A percentile compares a stretch with the other conserved stretches of the same genome.
phyloP scores from a whole-genome alignment of 202 grass and related monocot species.

The Schoenoplectus tabernaemontani region DNA sequence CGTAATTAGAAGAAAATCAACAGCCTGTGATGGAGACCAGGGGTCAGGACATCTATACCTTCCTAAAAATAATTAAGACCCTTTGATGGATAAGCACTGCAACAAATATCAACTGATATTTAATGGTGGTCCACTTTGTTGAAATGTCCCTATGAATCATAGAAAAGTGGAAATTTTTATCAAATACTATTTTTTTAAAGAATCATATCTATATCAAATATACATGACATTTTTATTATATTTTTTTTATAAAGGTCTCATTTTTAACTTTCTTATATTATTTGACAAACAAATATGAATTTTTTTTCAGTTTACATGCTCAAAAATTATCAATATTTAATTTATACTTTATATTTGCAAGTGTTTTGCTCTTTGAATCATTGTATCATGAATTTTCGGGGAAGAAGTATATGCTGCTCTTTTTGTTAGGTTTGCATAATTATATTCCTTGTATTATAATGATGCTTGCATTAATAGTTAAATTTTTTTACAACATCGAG shows the following conservation, averaged over 20 bases:
- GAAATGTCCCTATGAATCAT: not conserved
- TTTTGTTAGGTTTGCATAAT: too few species aligned
- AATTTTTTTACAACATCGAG: not conserved
- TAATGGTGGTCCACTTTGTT: not conserved
- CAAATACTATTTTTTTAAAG: not conserved
- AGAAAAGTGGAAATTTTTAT: not conserved
- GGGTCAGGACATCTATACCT: not conserved
- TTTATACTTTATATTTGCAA: not conserved
- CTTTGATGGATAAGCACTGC: not conserved
- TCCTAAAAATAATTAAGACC: not conserved
- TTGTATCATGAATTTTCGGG: not conserved
- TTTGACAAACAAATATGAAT: not conserved
- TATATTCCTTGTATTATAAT: not conserved
- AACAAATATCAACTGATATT: conserved; percentile 1
- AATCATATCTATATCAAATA: not conserved
- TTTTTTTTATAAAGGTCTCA: not conserved
- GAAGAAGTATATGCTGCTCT: too few species aligned
- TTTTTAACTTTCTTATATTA: not conserved
- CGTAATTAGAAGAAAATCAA: conserved; percentile 3
- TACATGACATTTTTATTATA: not conserved
- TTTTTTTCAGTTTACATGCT: not conserved
- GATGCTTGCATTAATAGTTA: not conserved
- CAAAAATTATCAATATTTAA: not conserved
- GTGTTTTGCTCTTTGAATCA: not conserved
- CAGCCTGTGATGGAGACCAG: not conserved